phyloP scores from a whole-genome alignment of 1,284 basidiomycete species.

The Ganoderma leucocontextum region DNA sequence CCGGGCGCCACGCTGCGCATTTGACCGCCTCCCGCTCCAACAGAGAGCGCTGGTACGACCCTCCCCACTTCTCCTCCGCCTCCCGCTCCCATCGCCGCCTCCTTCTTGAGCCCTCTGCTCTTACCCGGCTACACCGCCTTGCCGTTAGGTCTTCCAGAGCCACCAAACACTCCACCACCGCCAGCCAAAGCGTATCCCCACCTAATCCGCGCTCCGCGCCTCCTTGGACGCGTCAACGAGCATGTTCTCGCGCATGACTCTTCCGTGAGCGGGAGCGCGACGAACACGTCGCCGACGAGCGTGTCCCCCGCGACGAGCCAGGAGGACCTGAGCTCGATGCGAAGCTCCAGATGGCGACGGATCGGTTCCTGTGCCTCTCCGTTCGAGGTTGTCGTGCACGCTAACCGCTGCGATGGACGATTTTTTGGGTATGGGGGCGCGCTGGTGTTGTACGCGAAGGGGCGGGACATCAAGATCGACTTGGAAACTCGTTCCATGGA shows the following conservation, averaged over 20 bases:
- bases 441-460: slow-evolving; percentile 90
- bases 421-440: slow-evolving; percentile 69
- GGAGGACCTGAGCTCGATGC: slow-evolving; percentile 84
- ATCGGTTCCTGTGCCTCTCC: slow-evolving; percentile 80
- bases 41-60: slow-evolving; percentile 25
- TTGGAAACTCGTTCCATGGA: slow-evolving; percentile 98
- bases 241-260: slow-evolving; percentile 62
- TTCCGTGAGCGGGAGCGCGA: slow-evolving; percentile 70
- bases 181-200: slow-evolving; percentile 32
- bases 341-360: slow-evolving; percentile 87
- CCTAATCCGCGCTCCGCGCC: slow-evolving; percentile 29
- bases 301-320: slow-evolving; percentile 76
- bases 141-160: slow-evolving; percentile 28
- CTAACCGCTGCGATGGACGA: no score
- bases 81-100: slow-evolving; percentile 31
- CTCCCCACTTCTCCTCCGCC: slow-evolving; percentile 23
- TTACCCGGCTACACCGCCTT: slow-evolving; percentile 26
- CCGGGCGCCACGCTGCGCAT: slow-evolving; percentile 45
- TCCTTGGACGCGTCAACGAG: slow-evolving; percentile 51
- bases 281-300: slow-evolving; percentile 83
- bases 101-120: slow-evolving; percentile 35
- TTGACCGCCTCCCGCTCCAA: slow-evolving; percentile 27
- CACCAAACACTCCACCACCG: slow-evolving; percentile 44
- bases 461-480: slow-evolving; percentile 98
- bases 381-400: no score